Evolutionary conservation across 192 early-diverging fungal genomes (phyloP).

Genomic region (Tieghemiomyces parasiticus): DNA sequence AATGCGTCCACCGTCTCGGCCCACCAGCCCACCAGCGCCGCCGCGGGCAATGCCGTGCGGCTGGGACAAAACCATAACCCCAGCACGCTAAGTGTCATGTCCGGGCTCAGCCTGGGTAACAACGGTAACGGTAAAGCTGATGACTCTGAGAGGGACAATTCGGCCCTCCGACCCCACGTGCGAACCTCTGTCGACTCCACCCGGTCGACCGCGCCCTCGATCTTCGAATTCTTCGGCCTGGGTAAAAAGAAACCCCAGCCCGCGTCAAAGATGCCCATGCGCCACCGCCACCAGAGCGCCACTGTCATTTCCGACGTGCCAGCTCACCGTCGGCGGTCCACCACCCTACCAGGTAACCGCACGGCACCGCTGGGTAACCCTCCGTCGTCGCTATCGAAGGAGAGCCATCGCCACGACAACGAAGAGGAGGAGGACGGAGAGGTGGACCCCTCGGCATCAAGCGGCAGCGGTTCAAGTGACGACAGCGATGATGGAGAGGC

Average conservation of each 20-base stretch:
- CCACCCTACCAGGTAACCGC: background rate
- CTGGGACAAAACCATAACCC: background rate
- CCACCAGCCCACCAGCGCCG: background rate
- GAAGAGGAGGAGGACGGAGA: background rate
- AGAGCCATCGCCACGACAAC: background rate
- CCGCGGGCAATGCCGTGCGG: background rate
- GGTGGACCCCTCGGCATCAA: too few relatives aligned
- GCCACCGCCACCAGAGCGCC: background rate
- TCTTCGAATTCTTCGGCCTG: slow-evolving; percentile 6
- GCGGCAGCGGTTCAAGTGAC: too few relatives aligned
- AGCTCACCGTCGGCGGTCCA: background rate
- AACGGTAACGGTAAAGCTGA: background rate
- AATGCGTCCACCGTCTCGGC: background rate
- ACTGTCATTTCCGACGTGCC: background rate
- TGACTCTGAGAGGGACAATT: too few relatives aligned
- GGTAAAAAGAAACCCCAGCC: slow-evolving; percentile 1
- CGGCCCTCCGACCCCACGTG: background rate
- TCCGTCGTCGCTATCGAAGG: background rate
- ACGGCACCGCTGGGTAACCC: background rate
- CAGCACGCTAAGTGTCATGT: background rate
- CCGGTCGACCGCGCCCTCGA: background rate
- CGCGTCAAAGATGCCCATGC: background rate
- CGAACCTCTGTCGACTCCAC: background rate
- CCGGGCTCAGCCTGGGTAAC: background rate
- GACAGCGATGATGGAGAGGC: too few relatives aligned